A percentile compares a stretch with the other conserved stretches of the same genome.
Evolutionary conservation across 2,329 filamentous ascomycete species (phyloP).

Genomic region (Alternaria sp.): DNA sequence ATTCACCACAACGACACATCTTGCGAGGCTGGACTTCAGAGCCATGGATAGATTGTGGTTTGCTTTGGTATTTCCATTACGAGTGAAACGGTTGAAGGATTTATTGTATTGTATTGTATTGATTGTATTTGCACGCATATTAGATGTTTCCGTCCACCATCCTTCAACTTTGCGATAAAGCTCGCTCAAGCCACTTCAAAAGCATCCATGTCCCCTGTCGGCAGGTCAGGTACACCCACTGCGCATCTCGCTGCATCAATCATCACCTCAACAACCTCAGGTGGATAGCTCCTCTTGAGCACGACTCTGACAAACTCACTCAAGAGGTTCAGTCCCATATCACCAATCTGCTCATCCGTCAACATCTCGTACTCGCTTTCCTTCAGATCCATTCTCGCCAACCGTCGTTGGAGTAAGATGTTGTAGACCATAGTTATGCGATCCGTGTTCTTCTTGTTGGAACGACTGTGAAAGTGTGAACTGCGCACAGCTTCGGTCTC

Average conservation of each 20-base stretch:
- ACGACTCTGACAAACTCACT: constrained; percentile 43
- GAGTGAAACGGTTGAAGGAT: not conserved
- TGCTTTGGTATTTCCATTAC: not conserved
- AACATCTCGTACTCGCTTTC: constrained; percentile 18
- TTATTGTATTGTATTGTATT: not conserved
- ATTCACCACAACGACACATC: not conserved
- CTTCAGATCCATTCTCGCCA: constrained; percentile 23
- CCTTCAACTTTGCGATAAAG: not conserved
- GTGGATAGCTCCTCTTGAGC: constrained; percentile 28
- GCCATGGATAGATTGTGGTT: not conserved
- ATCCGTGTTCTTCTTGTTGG: constrained; percentile 16
- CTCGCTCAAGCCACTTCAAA: constrained; percentile 26
- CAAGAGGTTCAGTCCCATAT: constrained; percentile 36
- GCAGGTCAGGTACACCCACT: constrained; percentile 32
- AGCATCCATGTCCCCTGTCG: constrained; percentile 42
- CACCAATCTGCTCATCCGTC: constrained; percentile 28
- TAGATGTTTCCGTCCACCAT: not conserved
- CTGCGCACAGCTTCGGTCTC: constrained; percentile 12
- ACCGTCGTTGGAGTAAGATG: constrained; percentile 25
- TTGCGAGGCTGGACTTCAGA: not conserved
- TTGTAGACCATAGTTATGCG: constrained; percentile 27
- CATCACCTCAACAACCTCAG: constrained; percentile 37
- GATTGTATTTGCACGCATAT: not conserved
- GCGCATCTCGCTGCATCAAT: constrained; percentile 35
- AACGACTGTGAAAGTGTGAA: constrained; percentile 22